Evolutionary conservation across 805 yeast genomes (phyloP).

Genomic region (Vanderwaltozyma verrucispora): DNA sequence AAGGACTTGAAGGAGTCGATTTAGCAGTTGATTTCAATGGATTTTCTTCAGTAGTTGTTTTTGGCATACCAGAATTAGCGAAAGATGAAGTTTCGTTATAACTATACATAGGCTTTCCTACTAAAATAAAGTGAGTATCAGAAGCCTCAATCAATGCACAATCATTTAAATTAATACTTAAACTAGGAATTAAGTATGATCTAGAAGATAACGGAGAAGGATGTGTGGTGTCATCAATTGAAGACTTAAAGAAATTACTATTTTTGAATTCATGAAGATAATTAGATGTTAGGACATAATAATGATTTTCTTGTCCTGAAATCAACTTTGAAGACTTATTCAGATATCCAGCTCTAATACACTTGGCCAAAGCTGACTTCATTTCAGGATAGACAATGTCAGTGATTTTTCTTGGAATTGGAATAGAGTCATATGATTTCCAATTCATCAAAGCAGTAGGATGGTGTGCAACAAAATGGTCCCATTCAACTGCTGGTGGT

Average conservation of each 20-base stretch:
- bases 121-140: slow-evolving; percentile 32
- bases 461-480: slow-evolving; percentile 43
- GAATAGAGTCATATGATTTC: slow-evolving; percentile 31
- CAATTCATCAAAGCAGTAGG: slow-evolving; percentile 32
- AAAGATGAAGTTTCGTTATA: not conserved
- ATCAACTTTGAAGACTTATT: slow-evolving; percentile 15
- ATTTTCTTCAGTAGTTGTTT: too few species aligned
- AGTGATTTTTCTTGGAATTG: slow-evolving; percentile 37
- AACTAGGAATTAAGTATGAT: slow-evolving; percentile 21
- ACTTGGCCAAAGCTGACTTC: slow-evolving; percentile 41
- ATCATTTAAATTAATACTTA: slow-evolving; percentile 33
- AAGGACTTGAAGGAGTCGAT: not conserved
- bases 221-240: not conserved
- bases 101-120: slow-evolving; percentile 25
- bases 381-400: slow-evolving; percentile 45
- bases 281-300: slow-evolving; percentile 52
- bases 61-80: not conserved
- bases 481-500: slow-evolving; percentile 59
- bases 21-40: not conserved
- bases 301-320: not conserved
- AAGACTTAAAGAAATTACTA: slow-evolving; percentile 18
- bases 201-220: slow-evolving; percentile 2
- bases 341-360: slow-evolving; percentile 48
- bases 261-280: slow-evolving; percentile 55
- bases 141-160: slow-evolving; percentile 26